Conservation (phyloP, 176 grass and related monocot species). For the Eleusine indica region DNA sequence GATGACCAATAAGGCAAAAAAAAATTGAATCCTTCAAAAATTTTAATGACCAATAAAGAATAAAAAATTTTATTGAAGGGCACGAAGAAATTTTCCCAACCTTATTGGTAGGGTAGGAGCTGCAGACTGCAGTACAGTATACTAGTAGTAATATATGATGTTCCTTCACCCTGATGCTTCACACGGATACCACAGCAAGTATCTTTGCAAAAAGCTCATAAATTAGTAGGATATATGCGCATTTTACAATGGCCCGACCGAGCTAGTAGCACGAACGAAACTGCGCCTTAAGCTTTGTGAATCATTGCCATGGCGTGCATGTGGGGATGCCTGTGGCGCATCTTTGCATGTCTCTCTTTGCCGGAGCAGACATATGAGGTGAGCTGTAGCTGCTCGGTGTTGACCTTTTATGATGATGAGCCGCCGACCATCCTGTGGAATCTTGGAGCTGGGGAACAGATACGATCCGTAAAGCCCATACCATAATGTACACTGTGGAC, state of each 20-base stretch:
- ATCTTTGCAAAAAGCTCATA: slow-evolving; percentile 1
- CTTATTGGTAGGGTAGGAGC: neutral
- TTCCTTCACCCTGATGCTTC: neutral
- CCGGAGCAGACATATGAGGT: slow-evolving; percentile 28
- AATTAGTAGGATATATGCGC: neutral
- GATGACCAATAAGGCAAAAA: too few relatives aligned
- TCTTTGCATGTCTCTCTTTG: slow-evolving; percentile 38
- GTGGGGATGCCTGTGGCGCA: slow-evolving; percentile 33
- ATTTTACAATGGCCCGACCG: neutral
- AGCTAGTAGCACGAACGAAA: neutral
- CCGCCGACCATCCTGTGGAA: slow-evolving; percentile 25
- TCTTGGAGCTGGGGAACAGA: neutral
- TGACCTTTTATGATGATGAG: slow-evolving; percentile 21
- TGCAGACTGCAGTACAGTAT: too few relatives aligned
- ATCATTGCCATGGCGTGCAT: slow-evolving; percentile 31
- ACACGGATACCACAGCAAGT: neutral
- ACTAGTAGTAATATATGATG: neutral
- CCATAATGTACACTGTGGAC: neutral
- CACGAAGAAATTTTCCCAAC: neutral
- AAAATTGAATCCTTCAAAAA: too few relatives aligned
- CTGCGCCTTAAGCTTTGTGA: neutral
- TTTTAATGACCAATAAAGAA: too few relatives aligned
- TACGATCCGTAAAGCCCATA: neutral
- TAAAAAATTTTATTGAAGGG: too few relatives aligned
- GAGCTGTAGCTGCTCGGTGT: slow-evolving; percentile 30